Evolutionary conservation across 139 green algal species (phyloP).

Genomic region (Chlamydomonas sp.): DNA sequence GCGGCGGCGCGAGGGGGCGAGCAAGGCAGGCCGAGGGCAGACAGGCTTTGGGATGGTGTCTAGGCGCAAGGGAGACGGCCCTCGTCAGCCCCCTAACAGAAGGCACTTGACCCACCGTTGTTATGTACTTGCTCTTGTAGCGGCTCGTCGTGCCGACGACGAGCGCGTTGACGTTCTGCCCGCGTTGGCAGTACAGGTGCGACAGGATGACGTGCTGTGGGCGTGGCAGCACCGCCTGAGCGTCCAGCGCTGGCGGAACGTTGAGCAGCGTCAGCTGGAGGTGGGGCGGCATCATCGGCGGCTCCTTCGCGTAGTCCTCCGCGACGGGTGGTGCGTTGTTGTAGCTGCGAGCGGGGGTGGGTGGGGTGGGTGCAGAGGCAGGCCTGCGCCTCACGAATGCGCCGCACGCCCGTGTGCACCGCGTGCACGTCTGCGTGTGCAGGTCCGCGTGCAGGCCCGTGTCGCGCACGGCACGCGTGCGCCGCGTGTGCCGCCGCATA

Average conservation of each 20-base stretch:
- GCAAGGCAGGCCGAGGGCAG: too few species aligned
- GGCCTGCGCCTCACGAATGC: not conserved
- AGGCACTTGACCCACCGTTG: too few species aligned
- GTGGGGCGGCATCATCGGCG: conserved; percentile 83
- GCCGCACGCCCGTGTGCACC: too few species aligned
- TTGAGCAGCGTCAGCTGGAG: conserved; percentile 96
- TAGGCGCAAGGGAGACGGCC: too few species aligned
- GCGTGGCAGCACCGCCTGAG: conserved; percentile 74
- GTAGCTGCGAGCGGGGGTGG: conserved; percentile 63
- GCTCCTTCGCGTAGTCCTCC: conserved; percentile 96
- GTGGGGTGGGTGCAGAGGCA: conserved; percentile 2
- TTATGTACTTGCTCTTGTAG: conserved; percentile 97
- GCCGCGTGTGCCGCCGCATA: too few species aligned
- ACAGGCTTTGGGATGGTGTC: too few species aligned
- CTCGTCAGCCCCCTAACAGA: too few species aligned
- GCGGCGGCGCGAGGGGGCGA: too few species aligned
- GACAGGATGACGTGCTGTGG: conserved; percentile 98
- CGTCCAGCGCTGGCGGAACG: conserved; percentile 70
- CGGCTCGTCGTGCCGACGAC: conserved; percentile 88
- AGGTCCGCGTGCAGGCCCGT: too few species aligned
- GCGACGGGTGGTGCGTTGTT: conserved; percentile 46
- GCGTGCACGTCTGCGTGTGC: too few species aligned
- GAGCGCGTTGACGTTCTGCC: conserved; percentile 58
- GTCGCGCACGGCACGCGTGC: too few species aligned
- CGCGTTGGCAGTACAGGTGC: conserved; percentile 84